A percentile compares a stretch with the other conserved stretches of the same genome.
Evolutionary conservation across 169 alveolate species (phyloP).

Genomic region (Plasmodium adleri): DNA sequence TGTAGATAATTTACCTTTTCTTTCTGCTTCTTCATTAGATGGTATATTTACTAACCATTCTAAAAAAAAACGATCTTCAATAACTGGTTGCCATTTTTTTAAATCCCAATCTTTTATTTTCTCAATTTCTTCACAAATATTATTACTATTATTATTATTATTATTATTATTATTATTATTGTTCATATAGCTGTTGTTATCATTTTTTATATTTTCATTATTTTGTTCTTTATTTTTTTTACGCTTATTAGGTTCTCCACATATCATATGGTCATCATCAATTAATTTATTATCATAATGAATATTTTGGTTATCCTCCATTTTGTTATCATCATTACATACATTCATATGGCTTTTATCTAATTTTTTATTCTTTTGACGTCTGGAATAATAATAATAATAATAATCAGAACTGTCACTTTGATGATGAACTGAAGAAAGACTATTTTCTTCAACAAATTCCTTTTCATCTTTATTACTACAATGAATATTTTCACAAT

Average conservation of each 20-base stretch:
- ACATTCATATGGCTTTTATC: no score
- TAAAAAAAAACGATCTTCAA: conserved; percentile 83
- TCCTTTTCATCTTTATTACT: background rate
- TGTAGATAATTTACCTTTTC: conserved; percentile 76
- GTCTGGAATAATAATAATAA: no score
- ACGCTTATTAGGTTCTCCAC: background rate
- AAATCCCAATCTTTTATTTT: conserved; percentile 81
- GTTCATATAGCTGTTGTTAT: background rate
- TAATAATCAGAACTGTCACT: no score
- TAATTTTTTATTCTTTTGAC: no score
- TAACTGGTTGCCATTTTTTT: conserved; percentile 87
- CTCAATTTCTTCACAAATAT: background rate
- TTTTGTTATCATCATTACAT: background rate
- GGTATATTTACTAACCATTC: conserved; percentile 89
- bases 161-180: background rate
- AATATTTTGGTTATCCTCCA: background rate
- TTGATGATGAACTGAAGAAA: background rate
- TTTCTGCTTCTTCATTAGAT: conserved; percentile 79
- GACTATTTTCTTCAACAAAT: background rate
- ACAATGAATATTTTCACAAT: background rate
- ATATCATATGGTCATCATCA: no score
- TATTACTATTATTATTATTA: background rate
- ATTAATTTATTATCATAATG: background rate
- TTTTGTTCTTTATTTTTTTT: background rate
- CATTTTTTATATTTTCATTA: background rate